Evolutionary conservation across 352 stramenopile species (phyloP).

Genomic region (Pythium dissotocum): DNA sequence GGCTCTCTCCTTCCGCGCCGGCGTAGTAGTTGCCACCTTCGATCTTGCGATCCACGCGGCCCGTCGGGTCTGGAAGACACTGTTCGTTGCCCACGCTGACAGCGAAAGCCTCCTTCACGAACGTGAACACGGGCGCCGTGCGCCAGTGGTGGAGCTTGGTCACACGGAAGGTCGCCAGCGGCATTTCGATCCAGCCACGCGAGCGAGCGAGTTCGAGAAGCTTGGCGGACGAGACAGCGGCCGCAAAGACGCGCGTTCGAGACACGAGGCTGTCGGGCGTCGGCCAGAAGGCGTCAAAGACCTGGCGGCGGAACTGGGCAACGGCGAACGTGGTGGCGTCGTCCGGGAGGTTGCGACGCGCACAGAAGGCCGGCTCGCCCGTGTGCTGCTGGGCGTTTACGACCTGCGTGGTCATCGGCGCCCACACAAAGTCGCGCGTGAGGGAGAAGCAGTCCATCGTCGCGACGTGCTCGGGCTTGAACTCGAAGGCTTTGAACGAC

Average conservation of each 20-base stretch:
- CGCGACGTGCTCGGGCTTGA: background rate
- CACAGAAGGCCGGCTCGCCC: constrained; percentile 7
- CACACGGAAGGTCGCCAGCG: constrained; percentile 3
- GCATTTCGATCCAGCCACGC: constrained; percentile 10
- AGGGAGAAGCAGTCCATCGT: constrained; percentile 16
- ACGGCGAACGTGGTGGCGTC: constrained; percentile 3
- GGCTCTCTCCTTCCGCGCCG: background rate
- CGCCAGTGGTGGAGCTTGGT: background rate
- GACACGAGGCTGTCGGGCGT: background rate
- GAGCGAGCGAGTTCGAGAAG: constrained; percentile 1
- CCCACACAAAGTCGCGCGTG: constrained; percentile 1
- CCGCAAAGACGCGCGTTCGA: background rate
- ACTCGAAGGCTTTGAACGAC: constrained; percentile 14
- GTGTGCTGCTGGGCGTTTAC: background rate
- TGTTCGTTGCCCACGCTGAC: background rate
- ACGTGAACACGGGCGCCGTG: background rate
- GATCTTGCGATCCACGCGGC: background rate
- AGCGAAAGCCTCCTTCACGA: background rate
- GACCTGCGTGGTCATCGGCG: background rate
- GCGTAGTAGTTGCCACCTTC: constrained; percentile 21
- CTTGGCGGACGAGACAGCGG: background rate
- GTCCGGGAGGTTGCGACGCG: background rate
- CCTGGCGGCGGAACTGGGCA: constrained; percentile 2
- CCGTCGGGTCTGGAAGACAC: background rate
- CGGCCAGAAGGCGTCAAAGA: too few species aligned